Conservation (phyloP, 2,329 filamentous ascomycete species). For the Exserohilum turcica region DNA sequence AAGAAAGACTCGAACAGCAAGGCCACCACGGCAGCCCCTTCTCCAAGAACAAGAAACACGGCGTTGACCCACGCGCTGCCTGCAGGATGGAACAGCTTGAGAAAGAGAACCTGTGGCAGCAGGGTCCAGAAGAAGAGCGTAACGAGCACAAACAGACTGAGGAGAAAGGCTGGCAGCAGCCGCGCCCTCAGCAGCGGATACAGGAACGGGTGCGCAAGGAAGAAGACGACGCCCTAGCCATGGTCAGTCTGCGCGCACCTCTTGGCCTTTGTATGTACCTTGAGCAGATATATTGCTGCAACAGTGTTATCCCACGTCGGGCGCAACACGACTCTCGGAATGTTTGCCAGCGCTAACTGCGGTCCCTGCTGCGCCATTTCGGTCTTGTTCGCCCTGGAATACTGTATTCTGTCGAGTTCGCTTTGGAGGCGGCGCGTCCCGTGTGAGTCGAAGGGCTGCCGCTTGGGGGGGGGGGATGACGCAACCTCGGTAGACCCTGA, state of each 20-base stretch:
- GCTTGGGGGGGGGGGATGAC: constrained; percentile 14
- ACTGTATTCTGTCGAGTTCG: neutral
- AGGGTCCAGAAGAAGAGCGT: constrained; percentile 88
- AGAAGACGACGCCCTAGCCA: constrained; percentile 77
- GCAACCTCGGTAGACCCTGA: neutral
- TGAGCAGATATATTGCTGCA: constrained; percentile 39
- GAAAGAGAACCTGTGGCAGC: constrained; percentile 84
- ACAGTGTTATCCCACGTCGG: constrained; percentile 35
- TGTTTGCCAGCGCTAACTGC: constrained; percentile 38
- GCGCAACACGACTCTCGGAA: constrained; percentile 34
- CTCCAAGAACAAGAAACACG: constrained; percentile 77
- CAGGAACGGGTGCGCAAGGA: constrained; percentile 74
- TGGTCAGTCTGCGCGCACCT: constrained; percentile 21
- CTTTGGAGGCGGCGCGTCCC: constrained; percentile 5
- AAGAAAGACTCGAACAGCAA: constrained; percentile 60
- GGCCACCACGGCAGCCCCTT: constrained; percentile 66
- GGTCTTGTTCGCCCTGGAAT: constrained; percentile 22
- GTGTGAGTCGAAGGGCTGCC: neutral
- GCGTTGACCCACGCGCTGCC: constrained; percentile 87
- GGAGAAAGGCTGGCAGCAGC: constrained; percentile 77
- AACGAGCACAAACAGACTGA: constrained; percentile 82
- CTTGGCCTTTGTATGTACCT: constrained; percentile 27
- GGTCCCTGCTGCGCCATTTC: constrained; percentile 34
- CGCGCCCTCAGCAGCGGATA: constrained; percentile 80
- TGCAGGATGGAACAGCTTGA: constrained; percentile 83